Percentiles rank a stretch among this genome's conserved stretches.
These are phyloP conservation scores for Diaporthe ampelina DNA, from an alignment of 2,329 filamentous ascomycete species.

Conservation along the genomic window DNA sequence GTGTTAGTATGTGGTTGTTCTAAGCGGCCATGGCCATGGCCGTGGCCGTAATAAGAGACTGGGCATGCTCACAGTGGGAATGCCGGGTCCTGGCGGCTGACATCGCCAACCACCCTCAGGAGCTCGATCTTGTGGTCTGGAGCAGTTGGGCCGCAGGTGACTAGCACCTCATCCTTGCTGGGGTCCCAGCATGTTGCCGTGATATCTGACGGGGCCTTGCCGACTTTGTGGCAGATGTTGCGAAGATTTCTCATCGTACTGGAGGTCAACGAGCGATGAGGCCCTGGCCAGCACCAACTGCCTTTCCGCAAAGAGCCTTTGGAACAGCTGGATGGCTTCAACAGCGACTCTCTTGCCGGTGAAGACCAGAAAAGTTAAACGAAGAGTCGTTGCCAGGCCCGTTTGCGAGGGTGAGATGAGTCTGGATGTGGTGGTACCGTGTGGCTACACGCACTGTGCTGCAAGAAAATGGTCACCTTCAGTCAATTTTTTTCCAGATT, in stretches of 20 bases:
- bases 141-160: slow-evolving; percentile 84
- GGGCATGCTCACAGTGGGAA: slow-evolving; percentile 54
- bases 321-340: slow-evolving; percentile 35
- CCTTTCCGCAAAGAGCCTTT: background rate
- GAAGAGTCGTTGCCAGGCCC: background rate
- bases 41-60: background rate
- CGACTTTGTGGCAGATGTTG: slow-evolving; percentile 79
- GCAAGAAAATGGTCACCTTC: slow-evolving; percentile 14
- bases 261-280: slow-evolving; percentile 46
- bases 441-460: slow-evolving; percentile 24
- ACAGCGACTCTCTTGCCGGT: slow-evolving; percentile 31
- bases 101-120: slow-evolving; percentile 64
- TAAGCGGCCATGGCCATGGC: background rate
- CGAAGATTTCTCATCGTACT: slow-evolving; percentile 86
- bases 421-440: slow-evolving; percentile 14
- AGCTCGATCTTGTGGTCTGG: slow-evolving; percentile 81
- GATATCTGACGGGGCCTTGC: slow-evolving; percentile 72
- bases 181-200: slow-evolving; percentile 90
- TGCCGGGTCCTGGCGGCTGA: slow-evolving; percentile 41
- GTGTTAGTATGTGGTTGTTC: background rate
- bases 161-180: slow-evolving; percentile 81
- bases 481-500: background rate
- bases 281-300: slow-evolving; percentile 13
- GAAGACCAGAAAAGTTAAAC: background rate
- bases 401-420: slow-evolving; percentile 26